Base-by-base conservation (phyloP, 768 basidiomycete species). In the Lentinula lateritia region DNA sequence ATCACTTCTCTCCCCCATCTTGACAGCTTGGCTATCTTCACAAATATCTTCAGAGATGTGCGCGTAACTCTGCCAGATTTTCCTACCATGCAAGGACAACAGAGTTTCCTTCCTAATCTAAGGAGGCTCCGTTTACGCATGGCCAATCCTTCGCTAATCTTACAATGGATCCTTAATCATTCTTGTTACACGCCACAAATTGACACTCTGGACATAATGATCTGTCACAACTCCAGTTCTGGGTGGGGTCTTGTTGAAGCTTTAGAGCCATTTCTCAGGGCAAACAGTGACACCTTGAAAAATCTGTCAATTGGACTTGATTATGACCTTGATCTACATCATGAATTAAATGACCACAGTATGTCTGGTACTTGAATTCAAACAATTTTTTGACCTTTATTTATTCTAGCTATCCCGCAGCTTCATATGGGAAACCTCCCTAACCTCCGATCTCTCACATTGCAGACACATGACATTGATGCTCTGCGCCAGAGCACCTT, bases 241-340 rank as follows among this genome's bases (percentile, higher is more conserved):
- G 58, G 58, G 39, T 60, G 58, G 58, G 58, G 58, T 60, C 34
- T 50, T 13, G 16, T 60, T 34, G 58, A 39, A 15, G 43, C 46
- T 4, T 18, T 60, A 9, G 1, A 28, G 35, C 43, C 32, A 20
- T 60, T 60, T 46, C 45, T 60, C 39, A 45, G 3, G 6, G 58
- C 58, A n/a, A 60, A 60, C n/a, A 60, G 45, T 18, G n/a, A 35
- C 32, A 50, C 58, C 15, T 39, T 60, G 58, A 36, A 50, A 16
- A 3, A 50, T 39, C 34, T 60, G n/a, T 60, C 43, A 28, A 35
- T 50, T n/a, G 34, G 16, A 23, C 5, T 60, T 8, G 13, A 50
- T 13, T 50, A 50, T 45, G n/a, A 35, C 32, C 36, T 13, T 16
- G 23, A 50, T 60, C 6, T 60, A n/a, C 45, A 34, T 10, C 55